Percentiles rank a stretch among this genome's conserved stretches.
These are phyloP conservation scores for Breynia disticha DNA, from an alignment of 441 rosid species.

Conservation along the genomic window DNA sequence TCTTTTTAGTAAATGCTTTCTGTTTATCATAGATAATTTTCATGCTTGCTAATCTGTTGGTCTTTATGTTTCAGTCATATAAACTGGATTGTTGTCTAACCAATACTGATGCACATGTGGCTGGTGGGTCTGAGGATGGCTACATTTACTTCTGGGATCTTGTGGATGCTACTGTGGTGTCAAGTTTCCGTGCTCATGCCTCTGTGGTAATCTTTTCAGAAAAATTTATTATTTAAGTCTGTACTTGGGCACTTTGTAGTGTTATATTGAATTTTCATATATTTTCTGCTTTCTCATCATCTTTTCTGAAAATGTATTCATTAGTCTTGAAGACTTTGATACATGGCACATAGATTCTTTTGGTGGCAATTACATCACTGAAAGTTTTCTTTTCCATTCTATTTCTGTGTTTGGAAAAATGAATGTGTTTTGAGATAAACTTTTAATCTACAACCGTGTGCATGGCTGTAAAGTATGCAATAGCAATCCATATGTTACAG, in stretches of 20 bases:
- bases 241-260: not conserved
- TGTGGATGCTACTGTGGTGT: constrained; percentile 75
- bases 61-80: constrained; percentile 49
- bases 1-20: not conserved
- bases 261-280: not conserved
- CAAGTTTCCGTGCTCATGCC: constrained; percentile 68
- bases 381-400: no score
- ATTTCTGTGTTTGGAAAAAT: no score
- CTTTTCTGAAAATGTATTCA: no score
- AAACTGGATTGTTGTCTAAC: constrained; percentile 93
- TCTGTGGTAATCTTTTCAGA: constrained; percentile 53
- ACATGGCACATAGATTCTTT: not conserved
- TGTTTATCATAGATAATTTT: not conserved
- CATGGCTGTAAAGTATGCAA: no score
- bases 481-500: no score
- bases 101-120: constrained; percentile 71
- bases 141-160: constrained; percentile 90
- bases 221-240: constrained; percentile 2
- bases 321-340: not conserved
- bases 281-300: not conserved
- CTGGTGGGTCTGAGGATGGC: constrained; percentile 96
- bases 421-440: no score
- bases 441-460: no score
- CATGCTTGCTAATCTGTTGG: not conserved
- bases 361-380: not conserved